Conservation (phyloP, 2,329 filamentous ascomycete species). For the Hymenoscyphus infarciens region DNA sequence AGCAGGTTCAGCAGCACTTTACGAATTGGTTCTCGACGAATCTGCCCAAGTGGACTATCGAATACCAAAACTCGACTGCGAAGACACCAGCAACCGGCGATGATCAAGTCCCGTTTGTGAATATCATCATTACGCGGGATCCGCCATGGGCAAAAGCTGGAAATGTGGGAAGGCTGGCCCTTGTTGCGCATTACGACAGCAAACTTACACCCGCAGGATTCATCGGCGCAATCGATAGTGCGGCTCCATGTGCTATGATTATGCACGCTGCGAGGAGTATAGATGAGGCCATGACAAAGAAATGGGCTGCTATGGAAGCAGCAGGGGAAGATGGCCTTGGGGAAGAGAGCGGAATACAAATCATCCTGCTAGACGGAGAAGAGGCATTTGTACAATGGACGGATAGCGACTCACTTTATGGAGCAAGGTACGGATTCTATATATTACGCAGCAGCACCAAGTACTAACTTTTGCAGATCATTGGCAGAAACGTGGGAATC, state of each 20-base stretch:
- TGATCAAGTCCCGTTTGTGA: conserved; percentile 74
- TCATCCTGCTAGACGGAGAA: conserved; percentile 88
- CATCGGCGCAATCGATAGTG: conserved; percentile 89
- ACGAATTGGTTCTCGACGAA: conserved; percentile 71
- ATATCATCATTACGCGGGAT: conserved; percentile 82
- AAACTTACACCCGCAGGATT: conserved; percentile 79
- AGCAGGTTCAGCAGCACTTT: conserved; percentile 74
- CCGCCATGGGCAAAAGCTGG: conserved; percentile 75
- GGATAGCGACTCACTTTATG: conserved; percentile 80
- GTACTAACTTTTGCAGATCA: conserved; percentile 44
- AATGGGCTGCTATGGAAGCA: conserved; percentile 72
- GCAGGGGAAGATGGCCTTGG: conserved; percentile 59
- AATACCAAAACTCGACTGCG: conserved; percentile 86
- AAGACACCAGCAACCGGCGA: conserved; percentile 73
- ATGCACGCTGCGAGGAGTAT: conserved; percentile 81
- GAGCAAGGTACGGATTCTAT: conserved; percentile 60
- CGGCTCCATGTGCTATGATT: conserved; percentile 89
- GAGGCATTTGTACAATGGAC: conserved; percentile 86
- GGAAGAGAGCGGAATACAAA: conserved; percentile 79
- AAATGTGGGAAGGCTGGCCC: conserved; percentile 74
- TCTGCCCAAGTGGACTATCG: conserved; percentile 75
- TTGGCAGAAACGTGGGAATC: conserved; percentile 80
- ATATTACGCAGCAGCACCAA: not conserved
- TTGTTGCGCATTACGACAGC: conserved; percentile 94
- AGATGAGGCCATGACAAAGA: conserved; percentile 72